These are phyloP conservation scores for Phytophthora vignae DNA, from an alignment of 352 stramenopile species.

Conservation along the genomic window DNA sequence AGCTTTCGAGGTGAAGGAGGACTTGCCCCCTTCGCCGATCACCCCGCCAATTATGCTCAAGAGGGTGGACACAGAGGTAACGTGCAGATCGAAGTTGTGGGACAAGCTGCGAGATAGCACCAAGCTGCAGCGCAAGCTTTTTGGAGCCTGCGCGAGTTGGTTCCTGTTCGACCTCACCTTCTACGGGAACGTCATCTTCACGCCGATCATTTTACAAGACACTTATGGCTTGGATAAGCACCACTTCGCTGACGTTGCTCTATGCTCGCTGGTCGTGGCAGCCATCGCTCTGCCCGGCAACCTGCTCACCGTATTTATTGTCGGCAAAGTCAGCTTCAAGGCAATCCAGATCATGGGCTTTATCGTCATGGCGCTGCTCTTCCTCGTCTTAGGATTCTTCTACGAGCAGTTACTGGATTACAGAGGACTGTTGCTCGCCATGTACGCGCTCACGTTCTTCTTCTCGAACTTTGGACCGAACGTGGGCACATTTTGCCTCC, in stretches of 20 bases:
- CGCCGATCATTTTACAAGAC: conserved; percentile 80
- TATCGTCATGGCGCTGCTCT: conserved; percentile 70
- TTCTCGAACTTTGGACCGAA: conserved; percentile 92
- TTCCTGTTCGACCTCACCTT: conserved; percentile 94
- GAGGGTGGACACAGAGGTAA: conserved; percentile 24
- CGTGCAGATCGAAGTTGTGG: conserved; percentile 39
- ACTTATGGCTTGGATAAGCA: conserved; percentile 68
- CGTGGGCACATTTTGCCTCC: conserved; percentile 87
- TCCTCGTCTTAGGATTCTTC: conserved; percentile 60
- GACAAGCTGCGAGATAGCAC: conserved; percentile 41
- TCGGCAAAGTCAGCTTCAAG: conserved; percentile 76
- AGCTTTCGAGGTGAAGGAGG: conserved; percentile 58
- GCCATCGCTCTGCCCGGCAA: conserved; percentile 79
- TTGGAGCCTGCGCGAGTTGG: conserved; percentile 89
- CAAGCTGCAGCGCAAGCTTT: conserved; percentile 56
- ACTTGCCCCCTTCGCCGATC: conserved; percentile 14
- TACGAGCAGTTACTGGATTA: conserved; percentile 60
- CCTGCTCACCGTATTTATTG: conserved; percentile 65
- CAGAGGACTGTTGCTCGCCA: conserved; percentile 56
- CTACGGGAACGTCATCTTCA: conserved; percentile 92
- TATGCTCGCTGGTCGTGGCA: conserved; percentile 75
- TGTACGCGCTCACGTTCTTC: conserved; percentile 88
- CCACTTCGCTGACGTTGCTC: conserved; percentile 63
- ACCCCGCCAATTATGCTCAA: conserved; percentile 26
- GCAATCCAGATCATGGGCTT: conserved; percentile 89